Evolutionary conservation across 495 filamentous ascomycete genomes (phyloP), one percentile per base, ranked within the genome.

Genomic region (Pseudomonodictys pantanalensis): DNA sequence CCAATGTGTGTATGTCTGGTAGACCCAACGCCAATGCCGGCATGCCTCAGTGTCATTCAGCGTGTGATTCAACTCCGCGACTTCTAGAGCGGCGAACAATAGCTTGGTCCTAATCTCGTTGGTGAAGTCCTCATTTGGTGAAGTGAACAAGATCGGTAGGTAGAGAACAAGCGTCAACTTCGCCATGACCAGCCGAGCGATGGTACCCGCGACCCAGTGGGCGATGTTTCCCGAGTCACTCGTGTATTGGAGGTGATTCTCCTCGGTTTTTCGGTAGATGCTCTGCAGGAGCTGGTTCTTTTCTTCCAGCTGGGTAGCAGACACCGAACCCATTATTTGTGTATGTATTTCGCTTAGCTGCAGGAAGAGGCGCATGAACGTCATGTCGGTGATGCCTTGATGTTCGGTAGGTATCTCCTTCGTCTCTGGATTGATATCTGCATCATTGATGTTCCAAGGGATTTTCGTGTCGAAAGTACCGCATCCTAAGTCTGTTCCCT

Each of bases 1-100:
- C 83, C 83, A 86, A 48, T 86, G 83, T 0, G 79, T 79, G 57
- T 80, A 82, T 0, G 80, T 83, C 47, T 81, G 76, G 64, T 73
- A 84, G 25, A 81, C 62, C 83, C 83, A 86, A 28, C 81, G 77
- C 82, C 82, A 86, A 26, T 79, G 73, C 2, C 75, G 72, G 28
- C 72, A 41, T 42, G 69, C 56, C 22, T 68, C 68, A 38, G 81
- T 74, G 1, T 72, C 62, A 58, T 83, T 80, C 4, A 85, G 64
- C 6, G 74, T 67, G 58, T 80, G 78, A 38, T 82, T 82, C 62
- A 80, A 77, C 67, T 83, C 76, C 2, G 80, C 76, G n/a, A 83
- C 73, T 46, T 83, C 79, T 41, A 85, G 74, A 57, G 67, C 75
- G 0, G 76, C 65, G 32, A 78, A 35, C 4, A 81, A 58, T 0